Percentiles rank a stretch among this genome's conserved stretches.
These are phyloP conservation scores for Pseudocercospora crystallina DNA, from an alignment of 2,329 filamentous ascomycete genomes.

Conservation along the genomic window DNA sequence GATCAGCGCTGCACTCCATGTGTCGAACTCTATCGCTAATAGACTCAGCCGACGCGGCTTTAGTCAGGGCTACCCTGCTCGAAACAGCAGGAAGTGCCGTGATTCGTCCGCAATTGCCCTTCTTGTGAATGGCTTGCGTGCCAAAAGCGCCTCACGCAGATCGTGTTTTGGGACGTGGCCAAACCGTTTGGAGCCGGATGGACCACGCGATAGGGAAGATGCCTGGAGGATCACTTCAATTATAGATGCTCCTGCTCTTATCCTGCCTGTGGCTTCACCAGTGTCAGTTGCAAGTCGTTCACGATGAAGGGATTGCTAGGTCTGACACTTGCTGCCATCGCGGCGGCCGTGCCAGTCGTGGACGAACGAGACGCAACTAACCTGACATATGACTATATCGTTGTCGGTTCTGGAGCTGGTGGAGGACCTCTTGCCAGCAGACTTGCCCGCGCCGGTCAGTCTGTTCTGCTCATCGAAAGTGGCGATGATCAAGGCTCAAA, in stretches of 20 bases:
- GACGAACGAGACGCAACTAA: conserved; percentile 4
- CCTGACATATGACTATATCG: conserved; percentile 52
- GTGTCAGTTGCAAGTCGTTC: no score
- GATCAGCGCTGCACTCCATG: no score
- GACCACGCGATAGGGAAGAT: no score
- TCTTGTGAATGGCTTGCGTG: neutral
- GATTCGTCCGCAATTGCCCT: neutral
- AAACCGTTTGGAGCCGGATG: no score
- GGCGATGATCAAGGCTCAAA: conserved; percentile 57
- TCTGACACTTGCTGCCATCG: conserved; percentile 5
- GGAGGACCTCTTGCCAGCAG: conserved; percentile 59
- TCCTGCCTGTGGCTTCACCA: no score
- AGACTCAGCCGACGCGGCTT: no score
- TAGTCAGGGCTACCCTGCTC: no score
- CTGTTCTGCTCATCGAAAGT: conserved; percentile 60
- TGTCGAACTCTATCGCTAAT: no score
- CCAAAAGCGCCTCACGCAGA: neutral
- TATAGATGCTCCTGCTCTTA: no score
- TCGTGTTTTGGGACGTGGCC: neutral
- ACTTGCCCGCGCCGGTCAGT: conserved; percentile 58
- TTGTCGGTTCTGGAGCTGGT: conserved; percentile 62
- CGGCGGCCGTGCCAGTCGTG: conserved; percentile 11
- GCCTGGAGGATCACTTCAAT: no score
- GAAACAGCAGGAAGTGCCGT: conserved; percentile 3
- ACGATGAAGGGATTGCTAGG: conserved; percentile 7